Evolutionary conservation across 306 rosid species (phyloP), one percentile per base, ranked within the genome.

Genomic region (Psophocarpus tetragonolobus): DNA sequence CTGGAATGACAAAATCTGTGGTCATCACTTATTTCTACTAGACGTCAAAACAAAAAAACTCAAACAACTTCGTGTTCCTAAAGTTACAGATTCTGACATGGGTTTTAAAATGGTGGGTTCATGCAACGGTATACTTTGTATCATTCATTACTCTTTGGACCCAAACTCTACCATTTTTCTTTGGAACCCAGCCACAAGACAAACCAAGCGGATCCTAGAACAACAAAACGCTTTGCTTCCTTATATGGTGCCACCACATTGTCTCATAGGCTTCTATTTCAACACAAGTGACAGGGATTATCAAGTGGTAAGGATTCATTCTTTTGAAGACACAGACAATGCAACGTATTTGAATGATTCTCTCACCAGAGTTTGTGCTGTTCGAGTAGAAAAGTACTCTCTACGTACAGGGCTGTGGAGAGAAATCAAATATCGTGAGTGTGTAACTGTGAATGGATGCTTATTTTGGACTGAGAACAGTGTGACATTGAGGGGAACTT

Each of bases 401-500:
- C 56, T 62, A 3, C 3, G 21, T 12, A 17, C 42, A 51, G 64
- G 66, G n/a, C 26, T 6, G 48, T 84, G 87, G 87, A 62, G 51
- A 11, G 79, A 79, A 51, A 73, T 84, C 13, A 7, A 68, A n/a
- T 47, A 5, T 21, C 18, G 58, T 63, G 30, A 75, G n/a, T 29
- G 42, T 51, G 58, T 70, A 21, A 62, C 29, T 13, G 44, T 79
- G 71, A 41, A 42, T 30, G 87, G 87, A 0, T 3, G 38, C 32
- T 71, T 79, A 13, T 71, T 84, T 64, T 84, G 87, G 79, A 66
- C 73, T 62, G 87, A 84, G 41, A 80, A 79, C 20, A 23, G 18
- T 79, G 75, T 80, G 14, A 32, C 71, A 10, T 8, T 69, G 17
- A 9, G 54, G 17, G 54, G 32, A 24, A 53, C 61, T 7, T 69